Percentiles rank a stretch among this genome's conserved stretches.
Conservation (phyloP, 2,329 filamentous ascomycete species). For the Teratosphaeria pseudoeucalypti region DNA sequence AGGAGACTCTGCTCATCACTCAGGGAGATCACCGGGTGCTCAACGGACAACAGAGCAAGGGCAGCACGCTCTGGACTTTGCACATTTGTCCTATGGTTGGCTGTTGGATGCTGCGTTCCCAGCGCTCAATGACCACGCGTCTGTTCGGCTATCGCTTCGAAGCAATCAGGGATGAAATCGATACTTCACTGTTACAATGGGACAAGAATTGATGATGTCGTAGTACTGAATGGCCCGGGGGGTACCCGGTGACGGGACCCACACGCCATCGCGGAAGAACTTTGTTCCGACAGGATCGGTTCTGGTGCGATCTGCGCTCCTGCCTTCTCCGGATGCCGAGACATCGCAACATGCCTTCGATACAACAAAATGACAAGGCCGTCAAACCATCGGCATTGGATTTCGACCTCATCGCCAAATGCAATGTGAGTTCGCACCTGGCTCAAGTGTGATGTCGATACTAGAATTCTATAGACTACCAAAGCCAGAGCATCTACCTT, state of each 20-base stretch:
- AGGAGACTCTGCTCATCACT: too few relatives aligned
- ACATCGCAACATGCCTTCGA: background rate
- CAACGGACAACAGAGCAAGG: too few relatives aligned
- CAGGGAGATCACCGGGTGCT: too few relatives aligned
- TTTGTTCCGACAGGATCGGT: background rate
- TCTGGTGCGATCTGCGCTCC: background rate
- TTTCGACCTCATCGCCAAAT: slow-evolving; percentile 67
- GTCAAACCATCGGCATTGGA: slow-evolving; percentile 49
- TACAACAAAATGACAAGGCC: slow-evolving; percentile 13
- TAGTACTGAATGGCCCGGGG: background rate
- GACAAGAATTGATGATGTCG: background rate
- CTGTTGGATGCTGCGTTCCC: too few relatives aligned
- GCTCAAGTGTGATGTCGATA: background rate
- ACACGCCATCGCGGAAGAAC: background rate
- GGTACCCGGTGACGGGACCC: background rate
- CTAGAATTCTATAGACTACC: slow-evolving; percentile 57
- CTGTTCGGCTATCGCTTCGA: too few relatives aligned
- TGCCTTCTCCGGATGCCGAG: background rate
- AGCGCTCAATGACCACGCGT: too few relatives aligned
- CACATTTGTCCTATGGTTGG: too few relatives aligned
- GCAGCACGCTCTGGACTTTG: too few relatives aligned
- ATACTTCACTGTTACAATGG: too few relatives aligned
- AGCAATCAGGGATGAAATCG: too few relatives aligned
- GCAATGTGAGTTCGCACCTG: slow-evolving; percentile 52
- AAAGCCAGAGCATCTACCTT: slow-evolving; percentile 84